Conservation (phyloP, 345 rosid genomes). For the Brassica rapa region DNA sequence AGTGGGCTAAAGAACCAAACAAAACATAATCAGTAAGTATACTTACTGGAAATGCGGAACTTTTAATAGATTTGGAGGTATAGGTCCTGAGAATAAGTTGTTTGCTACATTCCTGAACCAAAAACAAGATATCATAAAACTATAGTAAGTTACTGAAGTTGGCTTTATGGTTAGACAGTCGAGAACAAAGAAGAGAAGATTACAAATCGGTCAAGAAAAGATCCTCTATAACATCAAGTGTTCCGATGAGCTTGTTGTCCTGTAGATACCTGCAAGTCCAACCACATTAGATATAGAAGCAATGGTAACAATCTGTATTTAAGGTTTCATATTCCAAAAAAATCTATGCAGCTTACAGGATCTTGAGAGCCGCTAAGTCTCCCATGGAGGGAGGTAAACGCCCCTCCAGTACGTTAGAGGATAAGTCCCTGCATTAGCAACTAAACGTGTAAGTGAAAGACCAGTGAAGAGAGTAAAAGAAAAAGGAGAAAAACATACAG, state of each 20-base stretch:
- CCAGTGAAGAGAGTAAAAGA: not conserved
- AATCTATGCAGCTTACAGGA: conserved; percentile 57
- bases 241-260: conserved; percentile 74
- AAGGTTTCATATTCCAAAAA: not conserved
- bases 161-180: conserved; percentile 14
- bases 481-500: conserved; percentile 49
- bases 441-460: conserved; percentile 27
- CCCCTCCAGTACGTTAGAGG: conserved; percentile 70
- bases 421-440: conserved; percentile 64
- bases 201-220: conserved; percentile 79
- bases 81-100: conserved; percentile 87
- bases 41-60: conserved; percentile 79
- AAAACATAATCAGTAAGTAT: not conserved
- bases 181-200: conserved; percentile 19
- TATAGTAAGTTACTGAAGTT: conserved; percentile 32
- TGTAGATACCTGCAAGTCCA: conserved; percentile 71
- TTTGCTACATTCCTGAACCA: conserved; percentile 71
- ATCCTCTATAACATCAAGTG: conserved; percentile 72
- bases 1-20: conserved; percentile 4
- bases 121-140: conserved; percentile 19
- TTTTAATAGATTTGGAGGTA: conserved; percentile 61
- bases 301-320: conserved; percentile 9
- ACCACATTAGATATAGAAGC: conserved; percentile 24
- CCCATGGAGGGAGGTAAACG: conserved; percentile 78
- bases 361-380: conserved; percentile 60